Conservation (phyloP, 1,284 basidiomycete genomes). For the Cystobasidium slooffiae region DNA sequence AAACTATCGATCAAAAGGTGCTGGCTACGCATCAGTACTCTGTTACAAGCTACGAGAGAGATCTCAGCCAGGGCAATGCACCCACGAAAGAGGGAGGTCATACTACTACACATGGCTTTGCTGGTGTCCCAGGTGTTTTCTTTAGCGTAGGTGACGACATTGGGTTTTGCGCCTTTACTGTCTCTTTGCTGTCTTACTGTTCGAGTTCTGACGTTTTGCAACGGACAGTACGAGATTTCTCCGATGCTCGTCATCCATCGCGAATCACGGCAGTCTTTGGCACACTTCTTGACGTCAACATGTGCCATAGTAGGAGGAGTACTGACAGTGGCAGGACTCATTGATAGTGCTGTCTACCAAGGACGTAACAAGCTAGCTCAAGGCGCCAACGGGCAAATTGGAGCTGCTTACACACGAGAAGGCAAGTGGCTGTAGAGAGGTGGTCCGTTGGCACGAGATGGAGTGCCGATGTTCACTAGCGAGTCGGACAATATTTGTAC, state of each 20-base stretch:
- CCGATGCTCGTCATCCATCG: constrained; percentile 88
- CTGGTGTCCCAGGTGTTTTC: constrained; percentile 69
- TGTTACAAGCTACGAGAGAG: constrained; percentile 93
- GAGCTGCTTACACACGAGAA: constrained; percentile 36
- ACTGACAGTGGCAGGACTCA: constrained; percentile 87
- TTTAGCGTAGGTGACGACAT: constrained; percentile 65
- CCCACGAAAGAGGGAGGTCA: constrained; percentile 53
- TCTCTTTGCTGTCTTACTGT: not conserved
- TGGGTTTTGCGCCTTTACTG: not conserved
- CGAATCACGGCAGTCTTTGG: constrained; percentile 90
- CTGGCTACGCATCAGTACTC: constrained; percentile 66
- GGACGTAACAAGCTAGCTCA: constrained; percentile 37
- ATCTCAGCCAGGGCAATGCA: constrained; percentile 59
- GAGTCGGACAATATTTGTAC: not conserved
- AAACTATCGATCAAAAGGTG: constrained; percentile 72
- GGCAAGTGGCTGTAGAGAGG: constrained; percentile 39
- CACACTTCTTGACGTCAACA: constrained; percentile 96
- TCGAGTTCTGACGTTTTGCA: constrained; percentile 12
- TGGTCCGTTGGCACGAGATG: not conserved
- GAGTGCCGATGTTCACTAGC: not conserved
- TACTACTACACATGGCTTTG: constrained; percentile 74
- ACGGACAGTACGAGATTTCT: constrained; percentile 80
- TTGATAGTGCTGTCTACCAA: constrained; percentile 81
- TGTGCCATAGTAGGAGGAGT: constrained; percentile 98
- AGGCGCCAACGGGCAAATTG: constrained; percentile 36